These are phyloP conservation scores for Eragrostis nindensis DNA, from an alignment of 176 grass and related monocot species.

Conservation along the genomic window DNA sequence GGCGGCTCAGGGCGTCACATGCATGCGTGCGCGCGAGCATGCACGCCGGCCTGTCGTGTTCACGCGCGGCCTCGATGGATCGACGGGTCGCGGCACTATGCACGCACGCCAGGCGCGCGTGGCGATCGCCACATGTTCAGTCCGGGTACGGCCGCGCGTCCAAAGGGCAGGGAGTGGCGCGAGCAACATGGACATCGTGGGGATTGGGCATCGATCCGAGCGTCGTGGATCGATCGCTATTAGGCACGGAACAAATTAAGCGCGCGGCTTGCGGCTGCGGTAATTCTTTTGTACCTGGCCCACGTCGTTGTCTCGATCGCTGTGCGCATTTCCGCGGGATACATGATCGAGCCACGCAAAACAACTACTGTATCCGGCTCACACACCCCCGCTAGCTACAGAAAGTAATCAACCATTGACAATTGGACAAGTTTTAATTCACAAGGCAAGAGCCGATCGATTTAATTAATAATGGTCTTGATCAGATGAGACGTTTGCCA, in stretches of 20 bases:
- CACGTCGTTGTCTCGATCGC: slow-evolving; percentile 21
- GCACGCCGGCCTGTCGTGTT: background rate
- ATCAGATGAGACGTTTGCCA: too few species aligned
- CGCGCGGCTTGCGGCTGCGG: too few species aligned
- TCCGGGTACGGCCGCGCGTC: background rate
- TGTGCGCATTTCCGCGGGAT: slow-evolving; percentile 10
- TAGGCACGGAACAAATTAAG: too few species aligned
- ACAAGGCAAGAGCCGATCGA: too few species aligned
- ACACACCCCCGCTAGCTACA: background rate
- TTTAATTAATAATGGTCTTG: too few species aligned
- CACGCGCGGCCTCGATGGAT: background rate
- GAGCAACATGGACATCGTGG: too few species aligned
- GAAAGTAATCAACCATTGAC: background rate
- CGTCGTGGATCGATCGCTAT: too few species aligned
- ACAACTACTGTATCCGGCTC: background rate
- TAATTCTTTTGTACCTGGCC: background rate
- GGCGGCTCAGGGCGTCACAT: slow-evolving; percentile 28
- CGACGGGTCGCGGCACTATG: background rate
- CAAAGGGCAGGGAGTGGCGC: background rate
- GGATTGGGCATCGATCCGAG: too few species aligned
- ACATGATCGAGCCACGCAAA: background rate
- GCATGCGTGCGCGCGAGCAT: background rate
- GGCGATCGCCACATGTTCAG: background rate
- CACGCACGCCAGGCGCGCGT: slow-evolving; percentile 2
- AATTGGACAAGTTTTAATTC: background rate